Evolutionary conservation across 140 eudicot species (phyloP).

Genomic region (Cichorium intybus): DNA sequence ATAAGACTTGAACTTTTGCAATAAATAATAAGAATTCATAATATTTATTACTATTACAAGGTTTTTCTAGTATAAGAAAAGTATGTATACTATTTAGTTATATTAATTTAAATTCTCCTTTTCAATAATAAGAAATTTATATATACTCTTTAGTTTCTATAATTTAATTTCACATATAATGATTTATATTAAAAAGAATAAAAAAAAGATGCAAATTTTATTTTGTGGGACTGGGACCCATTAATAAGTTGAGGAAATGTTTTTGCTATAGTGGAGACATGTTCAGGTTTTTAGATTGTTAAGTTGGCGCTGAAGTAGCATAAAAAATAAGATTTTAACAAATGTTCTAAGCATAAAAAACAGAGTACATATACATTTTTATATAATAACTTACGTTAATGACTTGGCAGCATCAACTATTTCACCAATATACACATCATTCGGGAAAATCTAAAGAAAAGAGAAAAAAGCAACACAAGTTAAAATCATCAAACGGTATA

Average conservation of each 20-base stretch:
- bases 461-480: conserved; percentile 16
- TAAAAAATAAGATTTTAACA: too few species aligned
- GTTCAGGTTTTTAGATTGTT: background rate
- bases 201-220: too few species aligned
- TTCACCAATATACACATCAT: conserved; percentile 77
- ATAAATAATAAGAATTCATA: background rate
- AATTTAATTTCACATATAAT: background rate
- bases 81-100: background rate
- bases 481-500: conserved; percentile 7
- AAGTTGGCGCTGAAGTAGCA: too few species aligned
- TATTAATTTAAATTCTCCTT: background rate
- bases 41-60: background rate
- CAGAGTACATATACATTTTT: too few species aligned
- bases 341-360: background rate
- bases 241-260: background rate
- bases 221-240: background rate
- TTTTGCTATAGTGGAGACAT: background rate
- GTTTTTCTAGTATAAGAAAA: background rate
- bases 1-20: background rate
- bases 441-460: conserved; percentile 66
- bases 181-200: background rate
- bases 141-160: background rate
- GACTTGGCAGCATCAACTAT: conserved; percentile 67
- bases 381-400: conserved; percentile 42
- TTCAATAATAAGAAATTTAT: background rate